Conservation (phyloP, 768 basidiomycete genomes). For the Tephrocybe sp. region DNA sequence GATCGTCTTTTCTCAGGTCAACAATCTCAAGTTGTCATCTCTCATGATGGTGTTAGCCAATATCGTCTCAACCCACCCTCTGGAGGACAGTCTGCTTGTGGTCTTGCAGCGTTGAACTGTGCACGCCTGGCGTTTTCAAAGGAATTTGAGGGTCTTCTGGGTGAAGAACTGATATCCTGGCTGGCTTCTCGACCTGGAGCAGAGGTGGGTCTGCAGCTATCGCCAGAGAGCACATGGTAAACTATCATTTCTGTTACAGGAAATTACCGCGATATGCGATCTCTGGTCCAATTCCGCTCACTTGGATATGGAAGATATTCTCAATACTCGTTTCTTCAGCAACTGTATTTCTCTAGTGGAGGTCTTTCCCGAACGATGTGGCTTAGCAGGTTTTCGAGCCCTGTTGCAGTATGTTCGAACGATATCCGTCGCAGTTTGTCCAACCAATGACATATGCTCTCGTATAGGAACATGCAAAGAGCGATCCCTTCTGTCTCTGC, state of each 20-base stretch:
- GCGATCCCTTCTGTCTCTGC: conserved; percentile 28
- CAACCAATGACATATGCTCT: neutral
- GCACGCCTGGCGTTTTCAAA: conserved; percentile 47
- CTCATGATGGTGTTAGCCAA: conserved; percentile 54
- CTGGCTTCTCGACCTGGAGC: conserved; percentile 32
- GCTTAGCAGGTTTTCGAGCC: conserved; percentile 21
- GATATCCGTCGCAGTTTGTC: conserved; percentile 17
- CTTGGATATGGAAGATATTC: conserved; percentile 58
- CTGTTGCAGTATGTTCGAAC: conserved; percentile 27
- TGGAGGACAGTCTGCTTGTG: conserved; percentile 51
- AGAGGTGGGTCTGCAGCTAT: too few species aligned
- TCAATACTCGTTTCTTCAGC: conserved; percentile 47
- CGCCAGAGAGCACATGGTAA: too few species aligned
- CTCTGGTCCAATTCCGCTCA: conserved; percentile 53
- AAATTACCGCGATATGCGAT: conserved; percentile 55
- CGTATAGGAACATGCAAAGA: conserved; percentile 26
- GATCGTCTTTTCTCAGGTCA: conserved; percentile 21
- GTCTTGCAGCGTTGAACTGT: conserved; percentile 67
- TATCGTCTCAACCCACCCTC: conserved; percentile 41
- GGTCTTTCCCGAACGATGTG: conserved; percentile 37
- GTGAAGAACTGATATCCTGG: conserved; percentile 28
- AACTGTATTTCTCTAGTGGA: conserved; percentile 33
- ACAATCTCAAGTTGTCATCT: conserved; percentile 35
- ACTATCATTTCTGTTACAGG: conserved; percentile 35
- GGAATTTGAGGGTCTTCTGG: conserved; percentile 29